A percentile compares a stretch with the other conserved stretches of the same genome.
Evolutionary conservation across 1,139 yeast genomes (phyloP).

Genomic region (Debaryomyces robertsiae): DNA sequence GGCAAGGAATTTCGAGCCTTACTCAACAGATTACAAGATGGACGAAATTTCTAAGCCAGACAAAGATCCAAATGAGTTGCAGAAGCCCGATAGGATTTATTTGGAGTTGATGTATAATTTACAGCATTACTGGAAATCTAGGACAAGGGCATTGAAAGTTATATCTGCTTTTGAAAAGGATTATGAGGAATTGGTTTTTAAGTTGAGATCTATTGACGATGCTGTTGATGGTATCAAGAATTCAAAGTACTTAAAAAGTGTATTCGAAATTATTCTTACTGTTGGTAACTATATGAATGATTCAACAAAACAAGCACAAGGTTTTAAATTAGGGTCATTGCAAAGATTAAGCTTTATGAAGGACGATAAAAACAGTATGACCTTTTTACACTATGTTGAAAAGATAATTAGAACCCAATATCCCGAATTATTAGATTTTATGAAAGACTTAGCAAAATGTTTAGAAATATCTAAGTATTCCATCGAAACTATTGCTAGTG

Average conservation of each 20-base stretch:
- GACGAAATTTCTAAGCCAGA: conserved; percentile 57
- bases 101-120: conserved; percentile 72
- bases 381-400: conserved; percentile 79
- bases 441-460: conserved; percentile 62
- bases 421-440: conserved; percentile 62
- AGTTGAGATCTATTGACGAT: conserved; percentile 62
- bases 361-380: conserved; percentile 75
- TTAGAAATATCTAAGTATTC: conserved; percentile 64
- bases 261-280: conserved; percentile 75
- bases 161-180: conserved; percentile 68
- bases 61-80: conserved; percentile 72
- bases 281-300: conserved; percentile 89
- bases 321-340: conserved; percentile 73
- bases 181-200: conserved; percentile 63
- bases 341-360: conserved; percentile 77
- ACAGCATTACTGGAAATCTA: conserved; percentile 79
- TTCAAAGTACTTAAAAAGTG: conserved; percentile 61
- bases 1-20: conserved; percentile 70
- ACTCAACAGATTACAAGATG: conserved; percentile 57
- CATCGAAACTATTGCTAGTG: conserved; percentile 65
- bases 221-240: conserved; percentile 63
- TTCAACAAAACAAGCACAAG: conserved; percentile 75
- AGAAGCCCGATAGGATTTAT: conserved; percentile 75
- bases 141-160: conserved; percentile 69
- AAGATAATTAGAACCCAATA: conserved; percentile 67